These are phyloP conservation scores for Mycena chlorophos DNA, from an alignment of 768 basidiomycete species.

Conservation along the genomic window DNA sequence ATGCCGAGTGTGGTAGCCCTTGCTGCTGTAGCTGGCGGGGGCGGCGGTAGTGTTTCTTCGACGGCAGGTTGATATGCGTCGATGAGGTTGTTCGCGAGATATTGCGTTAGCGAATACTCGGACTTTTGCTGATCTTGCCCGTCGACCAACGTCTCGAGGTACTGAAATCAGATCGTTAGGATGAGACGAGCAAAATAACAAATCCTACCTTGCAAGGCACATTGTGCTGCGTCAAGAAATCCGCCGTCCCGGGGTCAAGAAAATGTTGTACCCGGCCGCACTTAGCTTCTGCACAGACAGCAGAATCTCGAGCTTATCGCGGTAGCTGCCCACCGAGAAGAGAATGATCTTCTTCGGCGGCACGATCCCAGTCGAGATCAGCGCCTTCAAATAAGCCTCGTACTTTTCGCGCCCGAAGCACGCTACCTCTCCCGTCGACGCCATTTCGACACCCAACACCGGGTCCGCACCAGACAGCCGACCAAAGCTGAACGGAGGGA, in stretches of 20 bases:
- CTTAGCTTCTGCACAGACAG: constrained; percentile 95
- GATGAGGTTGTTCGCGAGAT: constrained; percentile 91
- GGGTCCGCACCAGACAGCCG: constrained; percentile 96
- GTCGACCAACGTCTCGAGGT: constrained; percentile 84
- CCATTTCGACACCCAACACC: constrained; percentile 98
- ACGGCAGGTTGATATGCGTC: constrained; percentile 99
- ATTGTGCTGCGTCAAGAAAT: constrained; percentile 96
- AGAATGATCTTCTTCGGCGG: constrained; percentile 96
- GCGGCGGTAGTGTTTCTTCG: constrained; percentile 95
- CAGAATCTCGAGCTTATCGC: constrained; percentile 95
- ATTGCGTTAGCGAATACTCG: too few species aligned
- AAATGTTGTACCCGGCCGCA: constrained; percentile 90
- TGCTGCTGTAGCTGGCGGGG: constrained; percentile 96
- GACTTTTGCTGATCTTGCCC: constrained; percentile 82
- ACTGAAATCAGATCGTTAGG: constrained; percentile 50
- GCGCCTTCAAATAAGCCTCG: constrained; percentile 95
- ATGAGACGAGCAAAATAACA: too few species aligned
- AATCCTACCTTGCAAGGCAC: constrained; percentile 85
- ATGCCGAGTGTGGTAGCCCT: constrained; percentile 93
- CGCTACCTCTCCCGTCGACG: constrained; percentile 98
- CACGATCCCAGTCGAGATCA: constrained; percentile 94
- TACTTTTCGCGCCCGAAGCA: constrained; percentile 98
- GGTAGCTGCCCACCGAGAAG: constrained; percentile 94
- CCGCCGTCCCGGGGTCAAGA: constrained; percentile 94
- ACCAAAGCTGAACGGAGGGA: constrained; percentile 98